Base-by-base conservation (phyloP, 208 protist genomes). In the Porcisia hertigi region DNA sequence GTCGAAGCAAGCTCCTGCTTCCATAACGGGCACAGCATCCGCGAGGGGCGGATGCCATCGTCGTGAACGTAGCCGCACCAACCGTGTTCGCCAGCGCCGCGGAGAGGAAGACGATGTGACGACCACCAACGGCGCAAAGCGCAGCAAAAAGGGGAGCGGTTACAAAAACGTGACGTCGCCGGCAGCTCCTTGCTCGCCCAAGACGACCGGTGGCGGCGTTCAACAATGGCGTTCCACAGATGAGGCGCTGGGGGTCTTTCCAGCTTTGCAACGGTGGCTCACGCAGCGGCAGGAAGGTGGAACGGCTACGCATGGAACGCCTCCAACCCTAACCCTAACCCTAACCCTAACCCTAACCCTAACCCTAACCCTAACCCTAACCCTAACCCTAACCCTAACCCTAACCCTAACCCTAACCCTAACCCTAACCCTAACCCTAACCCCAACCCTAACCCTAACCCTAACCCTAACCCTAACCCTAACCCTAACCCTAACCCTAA, bases 191-290 rank as follows among this genome's bases (percentile, higher is more conserved):
- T n/a, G 39, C 6, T 18, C 65, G 12, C 41, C 16, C 20, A 9
- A 55, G 45, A 11, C 41, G 30, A n/a, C n/a, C n/a, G 65, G 65
- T 1, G 47, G 41, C 9, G 25, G 36, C 7, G 47, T 36, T 12
- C 65, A 54, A 71, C 65, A 43, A 20, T 20, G 6, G 12, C 25
- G 65, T 71, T 14, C 11, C 30, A n/a, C 47, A 23, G 65, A 6
- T 3, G 71, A 78, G 25, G 69, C 76, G 30, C 41, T 71, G 25
- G 71, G 72, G 0, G 76, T 85, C 47, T 85, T 85, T 36, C 66
- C 76, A 30, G 41, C 71, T 3, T 63, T 84, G 25, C 63, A 67
- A n/a, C 47, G 45, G 71, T 81, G 71, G 77, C 69, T 72, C 52
- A 1, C 2, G 30, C 41, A 41, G 36, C 6, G 36, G 12, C 43